A percentile compares a stretch with the other conserved stretches of the same genome.
phyloP scores from a whole-genome alignment of 345 rosid genomes.

The Carallia brachiata region DNA sequence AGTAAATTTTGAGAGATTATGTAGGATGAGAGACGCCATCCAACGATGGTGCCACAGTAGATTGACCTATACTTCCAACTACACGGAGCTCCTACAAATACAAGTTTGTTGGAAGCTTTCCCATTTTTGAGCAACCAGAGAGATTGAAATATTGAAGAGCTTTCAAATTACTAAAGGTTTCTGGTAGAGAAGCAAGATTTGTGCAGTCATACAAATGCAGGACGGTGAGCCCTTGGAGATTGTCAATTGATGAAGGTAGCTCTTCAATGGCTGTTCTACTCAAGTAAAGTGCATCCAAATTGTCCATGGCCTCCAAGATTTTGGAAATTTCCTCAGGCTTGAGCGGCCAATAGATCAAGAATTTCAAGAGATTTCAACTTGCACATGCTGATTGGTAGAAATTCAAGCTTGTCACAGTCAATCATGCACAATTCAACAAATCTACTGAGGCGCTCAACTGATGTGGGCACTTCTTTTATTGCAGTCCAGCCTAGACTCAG shows the following conservation, averaged over 20 bases:
- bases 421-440: background rate
- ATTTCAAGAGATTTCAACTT: constrained; percentile 1
- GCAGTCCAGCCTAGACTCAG: too few species aligned
- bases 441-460: too few species aligned
- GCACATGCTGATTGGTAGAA: too few species aligned
- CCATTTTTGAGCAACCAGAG: background rate
- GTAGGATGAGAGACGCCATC: too few species aligned
- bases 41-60: too few species aligned
- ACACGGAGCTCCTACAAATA: too few species aligned
- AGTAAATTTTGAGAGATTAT: too few species aligned
- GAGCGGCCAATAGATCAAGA: background rate
- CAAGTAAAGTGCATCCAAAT: background rate
- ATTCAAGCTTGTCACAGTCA: too few species aligned
- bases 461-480: too few species aligned
- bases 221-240: background rate
- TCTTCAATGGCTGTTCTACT: background rate
- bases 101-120: background rate
- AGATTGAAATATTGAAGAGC: background rate
- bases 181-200: background rate
- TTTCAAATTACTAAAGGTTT: background rate
- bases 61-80: too few species aligned
- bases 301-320: background rate
- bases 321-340: background rate
- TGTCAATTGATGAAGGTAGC: constrained; percentile 3
- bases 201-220: background rate